These are phyloP conservation scores for Lobulomyces angularis DNA, from an alignment of 192 early-diverging fungal genomes.

Conservation along the genomic window DNA sequence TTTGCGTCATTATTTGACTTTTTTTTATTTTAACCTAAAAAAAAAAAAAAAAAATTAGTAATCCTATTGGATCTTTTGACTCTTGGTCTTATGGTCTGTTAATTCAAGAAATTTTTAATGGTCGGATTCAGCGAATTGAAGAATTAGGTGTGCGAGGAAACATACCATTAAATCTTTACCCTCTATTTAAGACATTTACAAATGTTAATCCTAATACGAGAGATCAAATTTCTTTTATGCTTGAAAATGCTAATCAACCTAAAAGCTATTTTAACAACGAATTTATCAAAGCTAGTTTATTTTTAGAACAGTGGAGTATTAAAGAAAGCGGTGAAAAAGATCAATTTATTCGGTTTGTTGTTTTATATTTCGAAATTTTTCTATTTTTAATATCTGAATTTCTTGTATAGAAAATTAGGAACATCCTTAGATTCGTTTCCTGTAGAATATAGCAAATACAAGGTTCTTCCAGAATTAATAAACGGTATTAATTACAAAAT, in stretches of 20 bases:
- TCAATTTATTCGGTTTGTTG: slow-evolving; percentile 60
- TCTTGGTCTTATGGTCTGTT: slow-evolving; percentile 72
- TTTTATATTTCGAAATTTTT: background rate
- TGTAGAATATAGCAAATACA: slow-evolving; percentile 71
- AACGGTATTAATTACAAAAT: slow-evolving; percentile 71
- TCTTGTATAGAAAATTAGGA: slow-evolving; percentile 52
- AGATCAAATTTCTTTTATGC: slow-evolving; percentile 50
- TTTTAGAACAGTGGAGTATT: slow-evolving; percentile 84
- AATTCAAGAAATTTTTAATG: slow-evolving; percentile 74
- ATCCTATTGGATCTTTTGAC: slow-evolving; percentile 48
- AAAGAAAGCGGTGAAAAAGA: slow-evolving; percentile 81
- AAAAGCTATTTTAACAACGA: slow-evolving; percentile 69
- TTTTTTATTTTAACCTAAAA: background rate
- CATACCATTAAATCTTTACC: slow-evolving; percentile 38
- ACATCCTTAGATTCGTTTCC: slow-evolving; percentile 64
- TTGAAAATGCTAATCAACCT: slow-evolving; percentile 47
- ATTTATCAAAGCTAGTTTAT: slow-evolving; percentile 69
- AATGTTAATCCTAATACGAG: slow-evolving; percentile 46
- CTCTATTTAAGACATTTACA: slow-evolving; percentile 49
- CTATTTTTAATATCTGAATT: background rate
- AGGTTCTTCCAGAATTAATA: slow-evolving; percentile 84
- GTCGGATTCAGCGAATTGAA: slow-evolving; percentile 16
- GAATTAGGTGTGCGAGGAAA: slow-evolving; percentile 13
- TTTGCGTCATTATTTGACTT: background rate
- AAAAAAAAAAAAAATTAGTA: slow-evolving; percentile 3